phyloP scores from a whole-genome alignment of 768 basidiomycete species.

The Lactifluus piperatus region DNA sequence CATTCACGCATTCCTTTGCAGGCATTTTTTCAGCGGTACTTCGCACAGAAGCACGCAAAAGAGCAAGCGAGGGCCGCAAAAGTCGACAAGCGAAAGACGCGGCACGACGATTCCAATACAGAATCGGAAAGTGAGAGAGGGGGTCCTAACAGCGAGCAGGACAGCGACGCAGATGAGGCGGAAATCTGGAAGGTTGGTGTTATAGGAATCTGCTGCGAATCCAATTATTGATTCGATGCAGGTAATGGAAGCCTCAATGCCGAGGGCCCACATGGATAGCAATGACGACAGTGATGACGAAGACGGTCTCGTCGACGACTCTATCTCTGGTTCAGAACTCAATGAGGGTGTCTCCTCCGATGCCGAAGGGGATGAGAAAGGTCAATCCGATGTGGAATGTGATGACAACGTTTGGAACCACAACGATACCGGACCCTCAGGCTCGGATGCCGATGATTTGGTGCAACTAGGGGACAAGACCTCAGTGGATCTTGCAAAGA shows the following conservation, averaged over 20 bases:
- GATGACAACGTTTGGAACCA: constrained; percentile 18
- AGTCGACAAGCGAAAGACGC: constrained; percentile 38
- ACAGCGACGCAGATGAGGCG: constrained; percentile 48
- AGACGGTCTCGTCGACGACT: constrained; percentile 23
- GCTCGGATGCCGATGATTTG: constrained; percentile 64
- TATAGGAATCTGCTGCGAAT: neutral
- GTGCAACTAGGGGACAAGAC: constrained; percentile 47
- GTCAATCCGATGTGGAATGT: constrained; percentile 22
- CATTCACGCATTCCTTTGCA: constrained; percentile 23
- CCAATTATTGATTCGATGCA: constrained; percentile 26
- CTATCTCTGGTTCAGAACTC: constrained; percentile 24
- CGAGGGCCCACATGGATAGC: constrained; percentile 33
- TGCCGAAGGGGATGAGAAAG: constrained; percentile 22
- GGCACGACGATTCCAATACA: constrained; percentile 28
- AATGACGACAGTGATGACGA: constrained; percentile 24
- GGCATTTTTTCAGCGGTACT: constrained; percentile 91
- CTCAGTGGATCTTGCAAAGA: constrained; percentile 50
- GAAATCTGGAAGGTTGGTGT: constrained; percentile 82
- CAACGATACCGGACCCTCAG: constrained; percentile 36
- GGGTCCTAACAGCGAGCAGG: constrained; percentile 31
- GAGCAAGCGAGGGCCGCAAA: constrained; percentile 42
- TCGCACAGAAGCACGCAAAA: constrained; percentile 57
- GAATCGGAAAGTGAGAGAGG: constrained; percentile 29
- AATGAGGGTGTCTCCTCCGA: constrained; percentile 31
- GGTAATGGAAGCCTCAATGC: constrained; percentile 90